Evolutionary conservation across 1,139 yeast species (phyloP), one percentile per base, ranked within the genome.

Genomic region (Lodderomyces orthopsilosis): DNA sequence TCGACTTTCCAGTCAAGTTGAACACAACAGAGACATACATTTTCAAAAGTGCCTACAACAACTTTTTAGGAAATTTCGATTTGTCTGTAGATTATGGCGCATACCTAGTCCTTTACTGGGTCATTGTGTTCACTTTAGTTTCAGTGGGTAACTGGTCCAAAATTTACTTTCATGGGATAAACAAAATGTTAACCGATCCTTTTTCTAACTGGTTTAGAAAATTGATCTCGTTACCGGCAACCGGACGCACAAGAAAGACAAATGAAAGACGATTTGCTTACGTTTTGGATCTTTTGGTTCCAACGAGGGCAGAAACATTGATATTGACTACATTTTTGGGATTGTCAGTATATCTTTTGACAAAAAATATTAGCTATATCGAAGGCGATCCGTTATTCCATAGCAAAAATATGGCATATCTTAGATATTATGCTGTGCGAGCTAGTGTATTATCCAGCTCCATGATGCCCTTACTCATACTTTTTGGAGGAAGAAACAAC

Each of bases 401-500:
- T 13, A 19, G 46, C 6, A 48, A 50, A 63, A 45, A 63, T 66
- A 24, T 74, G 68, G 50, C 58, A 1, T 43, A 62, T 15, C 47
- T 62, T 28, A 53, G 74, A 23, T 79, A 68, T 55, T 58, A 70
- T 46, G 81, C 79, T 1, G 82, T 74, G 37, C 68, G 91, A 48
- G 62, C 84, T 0, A 85, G 88, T 24, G 70, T 81, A 26, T 56
- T 83, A 34, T 72, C 80, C 2, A 72, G 82, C 38, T 71, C 74
- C 21, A 62, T 77, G 47, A 56, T 77, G 53, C 86, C 85, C 0
- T 52, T 81, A 10, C 53, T 81, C 21, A 65, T 81, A 34, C 55
- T 78, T 28, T 72, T 82, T 63, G 85, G 82, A 0, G 85, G 87
- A 4, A 66, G 90, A 52, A 81, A 75, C 59, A 83, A 83, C 56